Evolutionary conservation across 139 green algal genomes (phyloP).

Genomic region (Closterium sp.): DNA sequence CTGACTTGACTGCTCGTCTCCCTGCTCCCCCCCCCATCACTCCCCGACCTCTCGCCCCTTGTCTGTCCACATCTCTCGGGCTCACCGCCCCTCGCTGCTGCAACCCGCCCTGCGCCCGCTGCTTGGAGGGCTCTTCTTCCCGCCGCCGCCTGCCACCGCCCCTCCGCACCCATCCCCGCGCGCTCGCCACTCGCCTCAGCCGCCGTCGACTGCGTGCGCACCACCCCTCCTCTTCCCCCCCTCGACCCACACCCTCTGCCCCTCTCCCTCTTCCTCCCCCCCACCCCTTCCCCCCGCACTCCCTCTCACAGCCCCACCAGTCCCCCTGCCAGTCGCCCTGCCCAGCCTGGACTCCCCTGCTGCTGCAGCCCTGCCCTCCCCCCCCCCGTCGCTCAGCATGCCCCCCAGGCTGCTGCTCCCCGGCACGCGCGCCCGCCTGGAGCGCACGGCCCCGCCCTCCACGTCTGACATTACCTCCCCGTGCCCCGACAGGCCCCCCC

Average conservation of each 20-base stretch:
- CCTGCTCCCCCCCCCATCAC: not conserved
- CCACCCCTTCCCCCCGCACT: not conserved
- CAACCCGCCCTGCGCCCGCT: not conserved
- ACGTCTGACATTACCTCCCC: not conserved
- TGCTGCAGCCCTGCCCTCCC: too few species aligned
- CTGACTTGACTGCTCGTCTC: not conserved
- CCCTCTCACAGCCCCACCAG: not conserved
- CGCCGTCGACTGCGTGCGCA: not conserved
- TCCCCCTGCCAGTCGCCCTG: not conserved
- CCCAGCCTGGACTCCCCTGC: not conserved
- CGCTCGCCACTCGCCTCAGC: too few species aligned
- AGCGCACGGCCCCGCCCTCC: not conserved
- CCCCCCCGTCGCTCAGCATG: not conserved
- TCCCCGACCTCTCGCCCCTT: not conserved
- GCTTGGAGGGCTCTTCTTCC: not conserved
- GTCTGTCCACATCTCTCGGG: not conserved
- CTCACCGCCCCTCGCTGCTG: not conserved
- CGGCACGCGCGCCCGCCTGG: not conserved
- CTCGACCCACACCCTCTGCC: not conserved
- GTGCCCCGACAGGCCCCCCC: not conserved
- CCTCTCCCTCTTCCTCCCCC: not conserved
- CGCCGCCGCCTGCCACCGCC: not conserved
- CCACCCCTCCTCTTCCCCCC: not conserved
- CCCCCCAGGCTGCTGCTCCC: not conserved
- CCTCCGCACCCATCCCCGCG: not conserved